These are phyloP conservation scores for Trichothecium sympodiale DNA, from an alignment of 2,329 filamentous ascomycete species.

Conservation along the genomic window DNA sequence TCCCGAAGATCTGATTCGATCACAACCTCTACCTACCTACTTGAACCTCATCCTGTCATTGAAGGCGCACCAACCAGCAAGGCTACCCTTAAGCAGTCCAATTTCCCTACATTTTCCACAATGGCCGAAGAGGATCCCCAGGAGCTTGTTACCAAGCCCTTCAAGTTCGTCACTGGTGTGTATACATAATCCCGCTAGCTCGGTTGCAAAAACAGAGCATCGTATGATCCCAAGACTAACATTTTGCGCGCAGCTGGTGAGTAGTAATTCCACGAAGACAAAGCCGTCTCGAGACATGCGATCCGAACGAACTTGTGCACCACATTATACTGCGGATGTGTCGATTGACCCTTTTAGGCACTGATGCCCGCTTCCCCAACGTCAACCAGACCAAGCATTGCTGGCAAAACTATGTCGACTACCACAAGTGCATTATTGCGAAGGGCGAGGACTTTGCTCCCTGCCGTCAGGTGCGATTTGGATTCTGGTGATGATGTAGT, in stretches of 20 bases:
- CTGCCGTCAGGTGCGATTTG: slow-evolving; percentile 73
- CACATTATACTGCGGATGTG: not conserved
- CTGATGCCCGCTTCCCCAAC: slow-evolving; percentile 98
- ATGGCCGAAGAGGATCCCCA: slow-evolving; percentile 81
- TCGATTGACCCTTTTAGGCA: slow-evolving; percentile 47
- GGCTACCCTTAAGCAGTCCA: not conserved
- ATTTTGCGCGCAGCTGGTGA: slow-evolving; percentile 31
- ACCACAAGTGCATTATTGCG: slow-evolving; percentile 98
- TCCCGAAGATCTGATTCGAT: slow-evolving; percentile 30
- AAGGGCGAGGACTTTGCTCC: slow-evolving; percentile 98
- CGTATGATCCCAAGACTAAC: slow-evolving; percentile 29
- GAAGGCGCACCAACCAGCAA: no score
- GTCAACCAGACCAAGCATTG: slow-evolving; percentile 99
- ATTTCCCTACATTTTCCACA: slow-evolving; percentile 31
- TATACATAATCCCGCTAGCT: slow-evolving; percentile 24
- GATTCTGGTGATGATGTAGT: not conserved
- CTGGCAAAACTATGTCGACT: slow-evolving; percentile 99
- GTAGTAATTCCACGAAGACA: slow-evolving; percentile 9
- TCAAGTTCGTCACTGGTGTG: slow-evolving; percentile 99
- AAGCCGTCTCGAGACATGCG: no score
- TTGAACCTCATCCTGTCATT: not conserved
- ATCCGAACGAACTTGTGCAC: no score
- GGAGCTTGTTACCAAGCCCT: slow-evolving; percentile 88
- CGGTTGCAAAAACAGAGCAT: slow-evolving; percentile 20
- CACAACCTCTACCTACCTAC: slow-evolving; percentile 9